These are phyloP conservation scores for Cicer bijugum DNA, from an alignment of 306 rosid species.

Conservation along the genomic window DNA sequence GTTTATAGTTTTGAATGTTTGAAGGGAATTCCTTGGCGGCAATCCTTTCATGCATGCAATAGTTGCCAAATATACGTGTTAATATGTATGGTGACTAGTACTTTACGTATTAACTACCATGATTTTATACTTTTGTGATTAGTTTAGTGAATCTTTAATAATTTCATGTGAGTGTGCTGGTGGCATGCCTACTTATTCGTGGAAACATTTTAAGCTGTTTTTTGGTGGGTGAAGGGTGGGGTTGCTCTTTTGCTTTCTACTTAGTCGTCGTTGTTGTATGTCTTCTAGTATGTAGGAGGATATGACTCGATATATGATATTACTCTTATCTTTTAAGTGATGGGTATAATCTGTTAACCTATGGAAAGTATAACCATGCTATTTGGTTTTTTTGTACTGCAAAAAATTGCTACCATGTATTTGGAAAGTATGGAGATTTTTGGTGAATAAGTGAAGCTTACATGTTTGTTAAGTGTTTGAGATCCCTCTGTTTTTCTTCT, in stretches of 20 bases:
- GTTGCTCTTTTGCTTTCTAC: conserved; percentile 15
- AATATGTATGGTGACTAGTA: conserved; percentile 17
- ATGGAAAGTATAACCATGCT: conserved; percentile 5
- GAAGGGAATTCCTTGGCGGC: conserved; percentile 57
- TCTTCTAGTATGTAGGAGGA: conserved; percentile 9
- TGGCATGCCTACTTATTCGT: conserved; percentile 20
- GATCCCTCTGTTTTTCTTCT: conserved; percentile 23
- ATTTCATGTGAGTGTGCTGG: conserved; percentile 29
- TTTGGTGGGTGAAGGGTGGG: neutral
- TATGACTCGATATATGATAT: neutral
- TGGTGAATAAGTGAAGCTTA: conserved; percentile 33
- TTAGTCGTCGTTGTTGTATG: conserved; percentile 10
- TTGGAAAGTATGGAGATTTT: conserved; percentile 29
- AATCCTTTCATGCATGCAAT: conserved; percentile 50
- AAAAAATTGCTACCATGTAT: neutral
- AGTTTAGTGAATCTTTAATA: conserved; percentile 22
- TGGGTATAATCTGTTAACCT: conserved; percentile 24
- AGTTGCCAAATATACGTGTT: conserved; percentile 39
- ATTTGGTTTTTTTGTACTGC: neutral
- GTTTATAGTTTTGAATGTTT: conserved; percentile 44
- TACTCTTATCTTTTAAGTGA: neutral
- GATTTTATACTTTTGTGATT: conserved; percentile 14
- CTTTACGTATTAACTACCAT: conserved; percentile 33
- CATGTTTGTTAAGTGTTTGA: conserved; percentile 16
- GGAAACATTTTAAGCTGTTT: conserved; percentile 4